Evolutionary conservation across 257 asterid species (phyloP), one percentile per base, ranked within the genome.

Genomic region (Galeopsis tetrahit): DNA sequence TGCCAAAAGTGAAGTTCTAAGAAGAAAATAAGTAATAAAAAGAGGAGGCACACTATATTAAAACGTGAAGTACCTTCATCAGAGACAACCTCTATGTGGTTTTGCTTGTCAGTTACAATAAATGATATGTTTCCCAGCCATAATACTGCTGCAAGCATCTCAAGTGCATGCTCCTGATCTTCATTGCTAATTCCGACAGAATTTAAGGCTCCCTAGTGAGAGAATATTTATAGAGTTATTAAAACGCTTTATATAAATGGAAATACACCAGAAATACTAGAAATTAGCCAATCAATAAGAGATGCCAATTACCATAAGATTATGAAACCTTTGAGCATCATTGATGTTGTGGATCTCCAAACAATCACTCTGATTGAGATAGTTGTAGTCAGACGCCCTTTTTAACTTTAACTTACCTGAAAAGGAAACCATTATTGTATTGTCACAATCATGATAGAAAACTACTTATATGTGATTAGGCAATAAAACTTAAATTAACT

Each of bases 101-200:
- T 88, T 84, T 90, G 96, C 58, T 80, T 77, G 88, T 85, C 96
- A 65, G 85, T 76, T 40, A 82, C 90, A 72, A 78, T 75, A 84
- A 92, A 95, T 15, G 90, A 81, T 81, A 90, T 90, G 84, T 95
- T 92, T 69, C 99, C 99, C 78, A 95, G 84, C 99, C 99, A 95
- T 77, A 95, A 81, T 69, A 95, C 92, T 51, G 97, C 96, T 69
- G 99, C 92, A 81, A 95, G 86, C 91, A 95, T 85, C 91, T 83
- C 90, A 78, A 92, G 86, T 71, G 83, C 88, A 72, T 78, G 86
- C 77, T 87, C 89, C 84, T 95, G 98, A 64, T 86, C 91, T 57
- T 89, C 90, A 79, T 82, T 80, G 80, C 86, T 65, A 75, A 95
- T 88, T 87, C 85, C 63, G 58, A 85, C 75, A 67, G 84, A 75